Evolutionary conservation across 2,329 filamentous ascomycete species (phyloP).

Genomic region (Apiospora rasikravindrae): DNA sequence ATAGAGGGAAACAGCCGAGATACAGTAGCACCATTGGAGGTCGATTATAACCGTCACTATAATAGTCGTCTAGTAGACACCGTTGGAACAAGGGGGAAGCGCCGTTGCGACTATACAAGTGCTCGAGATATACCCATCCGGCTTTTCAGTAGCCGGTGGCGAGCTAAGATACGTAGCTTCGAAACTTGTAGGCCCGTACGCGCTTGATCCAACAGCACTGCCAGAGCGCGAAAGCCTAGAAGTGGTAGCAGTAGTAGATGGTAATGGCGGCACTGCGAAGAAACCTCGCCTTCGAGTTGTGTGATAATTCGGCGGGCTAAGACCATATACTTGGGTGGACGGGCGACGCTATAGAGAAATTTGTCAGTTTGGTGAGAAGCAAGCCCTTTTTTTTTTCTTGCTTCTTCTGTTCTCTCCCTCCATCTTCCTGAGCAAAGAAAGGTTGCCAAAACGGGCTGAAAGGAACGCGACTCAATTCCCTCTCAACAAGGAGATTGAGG

Average conservation of each 20-base stretch:
- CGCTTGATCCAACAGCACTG: background rate
- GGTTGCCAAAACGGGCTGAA: background rate
- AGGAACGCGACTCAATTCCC: background rate
- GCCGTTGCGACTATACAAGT: background rate
- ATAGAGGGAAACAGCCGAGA: background rate
- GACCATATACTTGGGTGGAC: background rate
- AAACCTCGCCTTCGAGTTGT: background rate
- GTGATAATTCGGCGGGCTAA: background rate
- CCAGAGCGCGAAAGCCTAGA: background rate
- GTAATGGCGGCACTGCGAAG: background rate
- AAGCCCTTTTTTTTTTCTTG: background rate
- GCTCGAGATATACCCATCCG: constrained; percentile 2
- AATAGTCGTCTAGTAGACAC: background rate
- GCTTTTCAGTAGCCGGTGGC: background rate
- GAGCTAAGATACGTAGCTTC: background rate
- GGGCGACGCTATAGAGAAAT: background rate
- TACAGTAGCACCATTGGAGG: background rate
- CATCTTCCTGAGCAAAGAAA: background rate
- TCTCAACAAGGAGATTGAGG: background rate
- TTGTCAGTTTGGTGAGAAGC: background rate
- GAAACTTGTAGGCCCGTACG: background rate
- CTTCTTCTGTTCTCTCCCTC: too few relatives aligned
- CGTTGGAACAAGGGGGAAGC: background rate
- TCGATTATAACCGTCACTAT: background rate
- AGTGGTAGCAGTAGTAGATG: background rate